phyloP scores from a whole-genome alignment of 2,329 filamentous ascomycete genomes.

The Pseudohalonectria lignicola region DNA sequence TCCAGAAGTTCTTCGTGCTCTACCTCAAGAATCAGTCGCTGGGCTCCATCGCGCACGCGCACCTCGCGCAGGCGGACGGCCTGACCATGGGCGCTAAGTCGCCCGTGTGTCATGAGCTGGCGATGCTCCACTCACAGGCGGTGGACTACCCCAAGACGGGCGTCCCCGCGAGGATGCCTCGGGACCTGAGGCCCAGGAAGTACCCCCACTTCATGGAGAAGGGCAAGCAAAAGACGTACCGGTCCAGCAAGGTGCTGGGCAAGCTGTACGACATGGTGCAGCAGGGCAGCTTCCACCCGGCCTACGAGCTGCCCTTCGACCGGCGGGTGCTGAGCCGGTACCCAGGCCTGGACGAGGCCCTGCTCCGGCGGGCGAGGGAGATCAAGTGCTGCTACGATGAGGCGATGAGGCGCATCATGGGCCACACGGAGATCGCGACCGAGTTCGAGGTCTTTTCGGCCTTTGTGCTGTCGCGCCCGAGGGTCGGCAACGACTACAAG shows the following conservation, averaged over 20 bases:
- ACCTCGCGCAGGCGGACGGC: constrained; percentile 66
- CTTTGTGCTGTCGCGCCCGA: constrained; percentile 68
- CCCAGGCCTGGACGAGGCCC: constrained; percentile 32
- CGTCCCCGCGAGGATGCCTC: constrained; percentile 57
- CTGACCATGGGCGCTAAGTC: constrained; percentile 53
- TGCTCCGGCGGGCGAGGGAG: constrained; percentile 47
- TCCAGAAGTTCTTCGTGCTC: constrained; percentile 76
- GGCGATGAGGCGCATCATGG: constrained; percentile 68
- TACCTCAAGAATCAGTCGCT: constrained; percentile 90
- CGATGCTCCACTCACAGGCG: constrained; percentile 74
- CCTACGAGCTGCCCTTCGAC: constrained; percentile 67
- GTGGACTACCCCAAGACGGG: constrained; percentile 95
- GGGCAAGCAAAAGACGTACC: constrained; percentile 43
- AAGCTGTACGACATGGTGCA: constrained; percentile 69
- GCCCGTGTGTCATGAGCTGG: constrained; percentile 59
- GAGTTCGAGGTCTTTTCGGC: constrained; percentile 91
- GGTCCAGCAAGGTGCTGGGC: constrained; percentile 63
- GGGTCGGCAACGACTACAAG: constrained; percentile 69
- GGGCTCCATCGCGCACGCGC: constrained; percentile 67
- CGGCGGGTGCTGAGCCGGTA: constrained; percentile 57
- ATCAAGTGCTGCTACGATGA: constrained; percentile 74
- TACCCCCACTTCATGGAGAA: constrained; percentile 91
- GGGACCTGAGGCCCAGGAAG: constrained; percentile 42
- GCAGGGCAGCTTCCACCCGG: constrained; percentile 57
- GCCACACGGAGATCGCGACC: constrained; percentile 69